Conservation (phyloP, 2,329 filamentous ascomycete species). For the Zasmidium citrigriseum region DNA sequence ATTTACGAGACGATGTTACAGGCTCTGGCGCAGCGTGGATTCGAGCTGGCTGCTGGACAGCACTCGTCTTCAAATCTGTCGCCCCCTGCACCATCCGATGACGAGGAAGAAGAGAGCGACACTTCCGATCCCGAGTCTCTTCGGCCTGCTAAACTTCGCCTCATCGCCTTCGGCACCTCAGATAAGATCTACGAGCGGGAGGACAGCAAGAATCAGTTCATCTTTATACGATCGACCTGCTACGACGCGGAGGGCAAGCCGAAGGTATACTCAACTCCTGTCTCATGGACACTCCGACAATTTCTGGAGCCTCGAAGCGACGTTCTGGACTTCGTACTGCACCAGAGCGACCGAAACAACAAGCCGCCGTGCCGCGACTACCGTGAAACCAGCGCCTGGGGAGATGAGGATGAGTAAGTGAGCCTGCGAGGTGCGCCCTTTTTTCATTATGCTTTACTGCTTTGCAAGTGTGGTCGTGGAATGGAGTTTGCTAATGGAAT, state of each 20-base stretch:
- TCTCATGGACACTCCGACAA: conserved; percentile 48
- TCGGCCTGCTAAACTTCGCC: conserved; percentile 37
- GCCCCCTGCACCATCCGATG: background rate
- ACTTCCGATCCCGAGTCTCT: background rate
- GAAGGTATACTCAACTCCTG: conserved; percentile 43
- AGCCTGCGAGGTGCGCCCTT: conserved; percentile 7
- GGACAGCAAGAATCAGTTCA: conserved; percentile 48
- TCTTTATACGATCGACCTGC: conserved; percentile 48
- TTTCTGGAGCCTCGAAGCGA: conserved; percentile 49
- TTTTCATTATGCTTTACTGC: background rate
- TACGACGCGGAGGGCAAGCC: conserved; percentile 44
- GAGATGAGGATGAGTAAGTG: conserved; percentile 16
- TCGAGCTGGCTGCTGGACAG: conserved; percentile 25
- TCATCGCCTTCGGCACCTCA: conserved; percentile 49
- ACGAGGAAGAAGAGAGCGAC: conserved; percentile 11
- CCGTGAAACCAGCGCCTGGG: conserved; percentile 9
- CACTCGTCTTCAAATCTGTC: background rate
- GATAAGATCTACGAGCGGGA: conserved; percentile 51
- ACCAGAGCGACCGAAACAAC: conserved; percentile 30
- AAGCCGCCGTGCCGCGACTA: conserved; percentile 37
- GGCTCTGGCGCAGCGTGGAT: conserved; percentile 26
- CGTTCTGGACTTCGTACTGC: conserved; percentile 48
- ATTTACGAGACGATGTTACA: conserved; percentile 49
- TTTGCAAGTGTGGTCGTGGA: background rate
- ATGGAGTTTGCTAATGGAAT: background rate